Percentiles rank a stretch among this genome's conserved stretches.
Conservation (phyloP, 2,329 filamentous ascomycete species). For the Boeremia lycopersici region DNA sequence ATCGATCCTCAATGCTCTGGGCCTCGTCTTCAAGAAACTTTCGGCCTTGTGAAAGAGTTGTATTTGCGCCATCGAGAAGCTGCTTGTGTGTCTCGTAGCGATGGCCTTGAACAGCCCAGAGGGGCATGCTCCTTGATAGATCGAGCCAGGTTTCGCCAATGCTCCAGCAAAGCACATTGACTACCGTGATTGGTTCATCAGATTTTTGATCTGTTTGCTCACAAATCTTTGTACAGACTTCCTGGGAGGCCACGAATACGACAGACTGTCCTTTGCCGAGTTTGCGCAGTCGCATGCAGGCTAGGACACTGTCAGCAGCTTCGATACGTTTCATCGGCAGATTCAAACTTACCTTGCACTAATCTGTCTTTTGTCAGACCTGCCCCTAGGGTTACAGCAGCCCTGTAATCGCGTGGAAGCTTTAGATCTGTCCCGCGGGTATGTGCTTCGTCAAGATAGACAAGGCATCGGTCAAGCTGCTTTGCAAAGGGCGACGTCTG, state of each 20-base stretch:
- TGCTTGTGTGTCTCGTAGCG: slow-evolving; percentile 54
- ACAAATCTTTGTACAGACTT: slow-evolving; percentile 56
- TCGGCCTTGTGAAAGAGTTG: slow-evolving; percentile 40
- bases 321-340: background rate
- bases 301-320: slow-evolving; percentile 44
- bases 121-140: slow-evolving; percentile 56
- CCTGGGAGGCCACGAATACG: slow-evolving; percentile 63
- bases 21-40: slow-evolving; percentile 63
- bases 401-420: slow-evolving; percentile 63
- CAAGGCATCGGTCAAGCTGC: slow-evolving; percentile 64
- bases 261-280: slow-evolving; percentile 71
- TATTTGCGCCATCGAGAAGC: slow-evolving; percentile 39
- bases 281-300: slow-evolving; percentile 59
- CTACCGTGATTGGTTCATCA: slow-evolving; percentile 50
- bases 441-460: slow-evolving; percentile 74
- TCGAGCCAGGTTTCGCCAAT: slow-evolving; percentile 64
- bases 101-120: slow-evolving; percentile 67
- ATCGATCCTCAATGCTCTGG: slow-evolving; percentile 58
- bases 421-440: slow-evolving; percentile 72
- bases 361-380: slow-evolving; percentile 71
- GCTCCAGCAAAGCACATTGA: slow-evolving; percentile 65
- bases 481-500: slow-evolving; percentile 63
- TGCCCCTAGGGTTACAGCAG: slow-evolving; percentile 70
- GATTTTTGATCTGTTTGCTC: slow-evolving; percentile 17
- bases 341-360: slow-evolving; percentile 54